Base-by-base conservation (phyloP, 805 yeast species). In the Tetrapisispora fleetii region DNA sequence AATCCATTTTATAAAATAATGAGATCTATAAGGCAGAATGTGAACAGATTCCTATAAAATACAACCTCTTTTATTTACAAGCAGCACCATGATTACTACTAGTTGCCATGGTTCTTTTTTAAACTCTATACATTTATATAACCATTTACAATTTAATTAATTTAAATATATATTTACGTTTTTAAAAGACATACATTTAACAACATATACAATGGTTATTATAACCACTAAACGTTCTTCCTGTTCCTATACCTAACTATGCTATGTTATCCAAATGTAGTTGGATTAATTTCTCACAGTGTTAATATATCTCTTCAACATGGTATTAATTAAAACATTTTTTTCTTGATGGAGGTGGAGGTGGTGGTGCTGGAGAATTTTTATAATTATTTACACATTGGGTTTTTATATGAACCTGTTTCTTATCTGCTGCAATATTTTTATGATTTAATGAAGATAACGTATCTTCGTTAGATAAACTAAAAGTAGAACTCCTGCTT, bases 271-370 rank as follows among this genome's bases (percentile, higher is more conserved):
- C 28, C 28, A 24, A 24, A 24, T 8, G 8, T 24, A 6, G 28
- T 24, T 8, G 8, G 28, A 24, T 24, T 24, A 6, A 24, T 24
- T 24, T 4, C 28, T 24, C 4, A 24, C 4, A 24, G 37, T 16
- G 18, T 18, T 13, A 10, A 36, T 36, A 8, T 36, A 36, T 36
- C 9, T 36, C n/a, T 9, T 36, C 9, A 17, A 19, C 8, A 13
- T 24, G 21, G 8, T 21, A 3, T 27, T 27, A 40, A 27, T 30
- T 18, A 2, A 37, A 18, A 32, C 4, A 16, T 13, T 32, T 18
- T 19, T 41, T 68, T 48, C 72, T 57, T 11, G 72, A 65, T 6
- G 67, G 67, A 4, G 68, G 67, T 1, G 61, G 61, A n/a, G 72
- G 72, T 7, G 71, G 70, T 13, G 71, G 71, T 11, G 65, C 62